phyloP scores from a whole-genome alignment of 2,329 filamentous ascomycete species.

The Phoma sp. region DNA sequence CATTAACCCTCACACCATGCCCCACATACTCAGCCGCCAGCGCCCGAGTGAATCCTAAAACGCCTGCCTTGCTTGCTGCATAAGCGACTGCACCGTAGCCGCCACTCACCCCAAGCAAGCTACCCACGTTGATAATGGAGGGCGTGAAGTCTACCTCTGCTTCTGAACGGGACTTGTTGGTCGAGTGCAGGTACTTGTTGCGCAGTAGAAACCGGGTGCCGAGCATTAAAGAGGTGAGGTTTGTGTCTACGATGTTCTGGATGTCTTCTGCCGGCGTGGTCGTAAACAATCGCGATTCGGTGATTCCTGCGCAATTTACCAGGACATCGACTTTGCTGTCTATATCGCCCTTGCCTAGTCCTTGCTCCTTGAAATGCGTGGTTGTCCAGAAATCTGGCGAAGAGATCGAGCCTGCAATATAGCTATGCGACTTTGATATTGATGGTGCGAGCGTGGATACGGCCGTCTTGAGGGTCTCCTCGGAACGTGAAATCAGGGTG shows the following conservation, averaged over 20 bases:
- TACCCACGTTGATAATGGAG: conserved; percentile 82
- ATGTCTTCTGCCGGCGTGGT: conserved; percentile 61
- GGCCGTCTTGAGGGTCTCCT: conserved; percentile 31
- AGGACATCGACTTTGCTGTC: conserved; percentile 58
- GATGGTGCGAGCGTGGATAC: conserved; percentile 28
- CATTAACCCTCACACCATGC: conserved; percentile 75
- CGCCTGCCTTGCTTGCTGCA: conserved; percentile 80
- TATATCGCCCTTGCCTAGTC: neutral
- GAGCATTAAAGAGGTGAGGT: conserved; percentile 71
- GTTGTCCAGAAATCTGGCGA: conserved; percentile 34
- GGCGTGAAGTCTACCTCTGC: conserved; percentile 44
- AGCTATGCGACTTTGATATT: conserved; percentile 26
- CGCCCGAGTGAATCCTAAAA: conserved; percentile 74
- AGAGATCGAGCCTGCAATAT: conserved; percentile 40
- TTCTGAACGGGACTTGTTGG: conserved; percentile 18
- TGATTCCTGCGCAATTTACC: conserved; percentile 80
- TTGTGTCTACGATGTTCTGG: conserved; percentile 69
- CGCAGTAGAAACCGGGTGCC: conserved; percentile 64
- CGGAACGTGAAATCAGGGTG: conserved; percentile 43
- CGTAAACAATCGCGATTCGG: conserved; percentile 70
- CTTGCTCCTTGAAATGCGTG: conserved; percentile 13
- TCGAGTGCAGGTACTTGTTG: conserved; percentile 16
- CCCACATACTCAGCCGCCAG: conserved; percentile 69
- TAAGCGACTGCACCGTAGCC: conserved; percentile 76
- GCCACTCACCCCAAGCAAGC: conserved; percentile 73